Base-by-base conservation (phyloP, 495 filamentous ascomycete species). In the Thermothielavioides terrestris region DNA sequence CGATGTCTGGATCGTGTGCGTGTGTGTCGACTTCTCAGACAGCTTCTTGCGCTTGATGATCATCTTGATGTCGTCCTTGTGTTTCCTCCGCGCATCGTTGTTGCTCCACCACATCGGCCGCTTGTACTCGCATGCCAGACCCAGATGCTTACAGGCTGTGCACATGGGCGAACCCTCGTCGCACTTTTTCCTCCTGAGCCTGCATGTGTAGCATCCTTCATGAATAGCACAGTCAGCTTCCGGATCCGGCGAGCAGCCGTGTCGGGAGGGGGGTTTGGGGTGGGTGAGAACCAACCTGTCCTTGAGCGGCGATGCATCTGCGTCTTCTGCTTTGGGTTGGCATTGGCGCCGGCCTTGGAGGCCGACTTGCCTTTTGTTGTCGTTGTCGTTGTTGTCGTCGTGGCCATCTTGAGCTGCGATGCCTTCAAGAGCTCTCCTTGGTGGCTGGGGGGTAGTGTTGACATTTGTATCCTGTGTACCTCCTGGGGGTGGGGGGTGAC, bases 41-140 rank as follows among this genome's bases (percentile, higher is more conserved):
- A 90, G 75, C 77, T 97, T 96, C 53, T 89, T 96, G 47, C 88
- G 81, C 78, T 94, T 94, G 72, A 98, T 98, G 67, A 90, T 88
- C 71, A 84, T 83, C 77, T 98, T 98, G 73, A 98, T 90, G 18
- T 79, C 72, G 63, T 96, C 92, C 76, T 98, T 98, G 63, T 95
- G 88, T 21, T 82, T 64, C 58, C 83, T 79, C 51, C 92, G 77
- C 68, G 84, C 80, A 53, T 94, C 89, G 58, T 85, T 82, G 72
- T 85, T 95, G 66, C 82, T 86, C 92, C 92, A 98, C 92, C 92
- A 98, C 65, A 86, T 79, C 10, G 92, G 91, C 62, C 90, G 76
- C 77, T 95, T 94, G 69, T 96, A 98, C 74, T 98, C 88, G 69
- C 92, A 98, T 51, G 72, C 72, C 20, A 98, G 77, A 9, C 82